Evolutionary conservation across 108 stramenopile genomes (phyloP).

Genomic region (Stephanodiscus minutulus): DNA sequence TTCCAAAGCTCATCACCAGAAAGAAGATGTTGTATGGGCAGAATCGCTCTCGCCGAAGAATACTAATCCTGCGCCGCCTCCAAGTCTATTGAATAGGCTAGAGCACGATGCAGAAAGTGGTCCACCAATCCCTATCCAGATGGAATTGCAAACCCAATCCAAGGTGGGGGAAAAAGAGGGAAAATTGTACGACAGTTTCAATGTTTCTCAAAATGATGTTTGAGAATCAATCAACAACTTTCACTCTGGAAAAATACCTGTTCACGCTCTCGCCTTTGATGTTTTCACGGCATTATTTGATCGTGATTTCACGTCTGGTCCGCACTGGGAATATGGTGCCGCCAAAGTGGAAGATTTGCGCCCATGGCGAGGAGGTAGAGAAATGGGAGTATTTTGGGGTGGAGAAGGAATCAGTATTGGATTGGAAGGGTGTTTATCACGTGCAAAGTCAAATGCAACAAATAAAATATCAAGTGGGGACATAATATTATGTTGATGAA

Average conservation of each 20-base stretch:
- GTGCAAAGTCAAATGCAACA: slow-evolving; percentile 9
- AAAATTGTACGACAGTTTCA: slow-evolving; percentile 5
- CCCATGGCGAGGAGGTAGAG: background rate
- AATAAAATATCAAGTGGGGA: slow-evolving; percentile 9
- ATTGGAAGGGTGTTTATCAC: slow-evolving; percentile 8
- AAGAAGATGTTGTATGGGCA: background rate
- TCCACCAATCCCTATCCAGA: slow-evolving; percentile 3
- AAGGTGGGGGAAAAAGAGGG: slow-evolving; percentile 5
- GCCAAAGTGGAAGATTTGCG: slow-evolving; percentile 18
- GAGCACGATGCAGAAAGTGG: too few relatives aligned
- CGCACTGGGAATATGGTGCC: slow-evolving; percentile 15
- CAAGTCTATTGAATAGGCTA: too few relatives aligned
- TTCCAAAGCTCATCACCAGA: slow-evolving; percentile 19
- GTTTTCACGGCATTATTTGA: slow-evolving; percentile 15
- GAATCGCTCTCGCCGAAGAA: background rate
- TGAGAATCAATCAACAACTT: slow-evolving; percentile 13
- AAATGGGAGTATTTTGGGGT: background rate
- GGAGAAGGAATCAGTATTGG: slow-evolving; percentile 11
- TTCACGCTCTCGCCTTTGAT: slow-evolving; percentile 6
- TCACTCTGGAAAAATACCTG: slow-evolving; percentile 7
- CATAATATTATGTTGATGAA: slow-evolving; percentile 20
- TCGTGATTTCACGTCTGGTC: slow-evolving; percentile 4
- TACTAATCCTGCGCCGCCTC: background rate
- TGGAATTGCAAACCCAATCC: slow-evolving; percentile 12
- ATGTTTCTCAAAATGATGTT: background rate